These are phyloP conservation scores for Acanthamoeba triangularis DNA, from an alignment of 208 protist species.

Conservation along the genomic window DNA sequence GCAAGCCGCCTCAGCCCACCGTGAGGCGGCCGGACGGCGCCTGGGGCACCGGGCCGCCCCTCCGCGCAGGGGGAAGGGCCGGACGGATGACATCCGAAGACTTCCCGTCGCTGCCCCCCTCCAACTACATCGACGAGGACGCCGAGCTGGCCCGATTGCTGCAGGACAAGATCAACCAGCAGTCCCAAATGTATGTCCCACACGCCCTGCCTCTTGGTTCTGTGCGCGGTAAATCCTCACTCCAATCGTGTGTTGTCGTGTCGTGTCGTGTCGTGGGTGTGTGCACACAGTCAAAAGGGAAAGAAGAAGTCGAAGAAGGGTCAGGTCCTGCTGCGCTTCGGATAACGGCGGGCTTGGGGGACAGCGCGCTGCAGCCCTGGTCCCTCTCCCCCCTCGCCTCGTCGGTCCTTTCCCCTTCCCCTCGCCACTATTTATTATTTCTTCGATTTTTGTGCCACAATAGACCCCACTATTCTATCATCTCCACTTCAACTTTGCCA, in stretches of 20 bases:
- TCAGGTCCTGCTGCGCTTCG: constrained; percentile 13
- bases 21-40: neutral
- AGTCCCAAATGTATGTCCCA: neutral
- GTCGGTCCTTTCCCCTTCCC: too few relatives aligned
- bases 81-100: neutral
- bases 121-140: neutral
- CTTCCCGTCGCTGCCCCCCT: constrained; percentile 1
- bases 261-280: too few relatives aligned
- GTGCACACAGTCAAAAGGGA: neutral
- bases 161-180: neutral
- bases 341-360: neutral
- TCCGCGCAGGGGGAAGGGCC: neutral
- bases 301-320: constrained; percentile 46
- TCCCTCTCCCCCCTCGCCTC: neutral
- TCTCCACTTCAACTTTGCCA: too few relatives aligned
- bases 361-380: neutral
- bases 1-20: constrained; percentile 4
- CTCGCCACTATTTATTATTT: too few relatives aligned
- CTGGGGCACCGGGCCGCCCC: constrained; percentile 14
- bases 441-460: too few relatives aligned
- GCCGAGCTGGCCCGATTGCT: neutral
- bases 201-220: neutral
- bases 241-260: too few relatives aligned
- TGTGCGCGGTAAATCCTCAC: neutral
- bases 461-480: too few relatives aligned